These are phyloP conservation scores for Calonectria henricotiae DNA, from an alignment of 2,329 filamentous ascomycete species.

Conservation along the genomic window DNA sequence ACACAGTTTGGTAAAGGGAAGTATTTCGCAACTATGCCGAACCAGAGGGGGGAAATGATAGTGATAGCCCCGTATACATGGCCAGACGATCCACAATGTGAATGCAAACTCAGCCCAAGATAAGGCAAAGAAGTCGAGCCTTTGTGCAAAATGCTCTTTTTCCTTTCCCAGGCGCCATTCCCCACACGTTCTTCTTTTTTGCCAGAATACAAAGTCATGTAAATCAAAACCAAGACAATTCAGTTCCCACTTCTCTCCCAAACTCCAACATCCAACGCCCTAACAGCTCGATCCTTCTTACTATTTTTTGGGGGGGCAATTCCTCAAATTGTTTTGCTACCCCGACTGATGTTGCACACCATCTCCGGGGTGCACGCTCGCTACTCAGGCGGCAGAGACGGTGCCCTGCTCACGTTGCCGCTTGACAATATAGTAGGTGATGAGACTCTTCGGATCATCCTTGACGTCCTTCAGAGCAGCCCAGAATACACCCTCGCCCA, in stretches of 20 bases:
- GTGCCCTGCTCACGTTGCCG: slow-evolving; percentile 70
- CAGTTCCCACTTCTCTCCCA: slow-evolving; percentile 35
- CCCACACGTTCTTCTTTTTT: slow-evolving; percentile 28
- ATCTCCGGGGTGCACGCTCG: not conserved
- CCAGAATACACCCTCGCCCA: slow-evolving; percentile 79
- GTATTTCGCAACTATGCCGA: slow-evolving; percentile 40
- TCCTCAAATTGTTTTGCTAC: slow-evolving; percentile 10
- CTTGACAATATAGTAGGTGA: slow-evolving; percentile 87
- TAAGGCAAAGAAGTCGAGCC: slow-evolving; percentile 5
- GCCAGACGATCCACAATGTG: slow-evolving; percentile 32
- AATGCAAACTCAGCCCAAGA: slow-evolving; percentile 23
- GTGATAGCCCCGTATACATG: slow-evolving; percentile 36
- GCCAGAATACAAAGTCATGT: slow-evolving; percentile 23
- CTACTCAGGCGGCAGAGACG: slow-evolving; percentile 32
- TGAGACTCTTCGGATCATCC: slow-evolving; percentile 82
- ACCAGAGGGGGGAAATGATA: slow-evolving; percentile 27
- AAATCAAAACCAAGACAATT: slow-evolving; percentile 31
- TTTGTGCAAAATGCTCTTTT: slow-evolving; percentile 11
- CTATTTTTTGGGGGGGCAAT: slow-evolving; percentile 15
- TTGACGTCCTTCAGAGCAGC: slow-evolving; percentile 74
- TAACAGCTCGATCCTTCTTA: not conserved
- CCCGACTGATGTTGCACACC: slow-evolving; percentile 1
- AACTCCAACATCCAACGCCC: slow-evolving; percentile 50
- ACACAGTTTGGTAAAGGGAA: slow-evolving; percentile 28
- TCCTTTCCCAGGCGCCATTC: slow-evolving; percentile 12